These are phyloP conservation scores for Sporothrix sp. DNA, from an alignment of 2,329 filamentous ascomycete species.

Conservation along the genomic window DNA sequence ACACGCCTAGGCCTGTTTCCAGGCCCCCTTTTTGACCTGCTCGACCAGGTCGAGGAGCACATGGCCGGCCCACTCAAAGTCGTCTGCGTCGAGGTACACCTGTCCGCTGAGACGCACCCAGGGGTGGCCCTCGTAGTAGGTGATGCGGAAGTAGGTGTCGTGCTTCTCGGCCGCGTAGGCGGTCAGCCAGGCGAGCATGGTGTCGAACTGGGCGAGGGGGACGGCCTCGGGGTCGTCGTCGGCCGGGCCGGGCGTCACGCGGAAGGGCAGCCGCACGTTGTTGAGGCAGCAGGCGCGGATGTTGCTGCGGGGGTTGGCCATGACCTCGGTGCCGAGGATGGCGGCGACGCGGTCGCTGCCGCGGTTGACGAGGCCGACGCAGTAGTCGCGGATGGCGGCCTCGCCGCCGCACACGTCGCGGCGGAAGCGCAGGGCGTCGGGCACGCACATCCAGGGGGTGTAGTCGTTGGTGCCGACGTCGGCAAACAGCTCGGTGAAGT, in stretches of 20 bases:
- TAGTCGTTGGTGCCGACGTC: conserved; percentile 58
- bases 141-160: conserved; percentile 50
- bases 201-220: conserved; percentile 16
- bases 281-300: conserved; percentile 49
- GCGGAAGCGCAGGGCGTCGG: conserved; percentile 54
- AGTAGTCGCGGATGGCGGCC: conserved; percentile 49
- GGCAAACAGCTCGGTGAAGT: conserved; percentile 54
- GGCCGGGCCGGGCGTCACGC: conserved; percentile 10
- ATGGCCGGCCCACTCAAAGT: conserved; percentile 53
- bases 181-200: conserved; percentile 30
- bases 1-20: too few species aligned
- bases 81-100: conserved; percentile 54
- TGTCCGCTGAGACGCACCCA: conserved; percentile 58
- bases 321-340: conserved; percentile 51
- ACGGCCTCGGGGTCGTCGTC: conserved; percentile 12
- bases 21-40: conserved; percentile 15
- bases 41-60: conserved; percentile 30
- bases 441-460: conserved; percentile 51
- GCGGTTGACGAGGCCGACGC: conserved; percentile 40
- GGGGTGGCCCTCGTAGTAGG: conserved; percentile 44
- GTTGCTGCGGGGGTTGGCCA: conserved; percentile 43
- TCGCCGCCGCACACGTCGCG: conserved; percentile 54
- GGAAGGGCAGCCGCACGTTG: conserved; percentile 52
- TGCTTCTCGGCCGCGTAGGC: conserved; percentile 31
- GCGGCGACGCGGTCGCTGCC: conserved; percentile 47